A percentile compares a stretch with the other conserved stretches of the same genome.
Conservation (phyloP, 2,329 filamentous ascomycete genomes). For the Hypoxylon sp. region DNA sequence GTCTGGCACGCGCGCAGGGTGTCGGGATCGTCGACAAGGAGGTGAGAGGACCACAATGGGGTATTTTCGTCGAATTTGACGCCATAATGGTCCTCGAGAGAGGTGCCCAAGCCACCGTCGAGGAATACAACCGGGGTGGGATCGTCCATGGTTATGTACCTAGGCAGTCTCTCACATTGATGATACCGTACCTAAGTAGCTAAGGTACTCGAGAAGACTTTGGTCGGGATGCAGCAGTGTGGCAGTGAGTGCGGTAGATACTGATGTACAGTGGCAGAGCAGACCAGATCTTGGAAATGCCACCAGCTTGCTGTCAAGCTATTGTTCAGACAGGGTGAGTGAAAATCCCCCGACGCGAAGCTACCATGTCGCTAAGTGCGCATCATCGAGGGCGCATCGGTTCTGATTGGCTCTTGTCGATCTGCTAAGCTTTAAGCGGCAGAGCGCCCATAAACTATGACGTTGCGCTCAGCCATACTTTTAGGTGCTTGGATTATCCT, state of each 20-base stretch:
- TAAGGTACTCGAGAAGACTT: too few species aligned
- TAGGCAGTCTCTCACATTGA: neutral
- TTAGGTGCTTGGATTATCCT: too few species aligned
- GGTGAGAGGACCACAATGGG: conserved; percentile 73
- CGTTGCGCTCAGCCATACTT: conserved; percentile 10
- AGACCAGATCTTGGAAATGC: too few species aligned
- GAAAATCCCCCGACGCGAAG: neutral
- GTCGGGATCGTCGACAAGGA: conserved; percentile 62
- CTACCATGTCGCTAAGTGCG: conserved; percentile 8
- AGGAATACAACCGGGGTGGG: conserved; percentile 57
- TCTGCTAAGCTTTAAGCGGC: conserved; percentile 10
- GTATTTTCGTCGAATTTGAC: conserved; percentile 58
- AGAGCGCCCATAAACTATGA: conserved; percentile 24
- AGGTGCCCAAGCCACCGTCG: conserved; percentile 73
- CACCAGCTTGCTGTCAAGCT: too few species aligned
- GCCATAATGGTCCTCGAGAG: conserved; percentile 65
- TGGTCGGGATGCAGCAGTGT: too few species aligned
- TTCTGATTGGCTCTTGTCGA: neutral
- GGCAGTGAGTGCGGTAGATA: too few species aligned
- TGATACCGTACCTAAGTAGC: too few species aligned
- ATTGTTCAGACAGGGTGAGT: conserved; percentile 8
- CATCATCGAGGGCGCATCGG: neutral
- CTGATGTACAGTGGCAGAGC: too few species aligned
- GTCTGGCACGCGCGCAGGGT: conserved; percentile 63
- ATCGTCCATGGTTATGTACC: neutral